Evolutionary conservation across 495 filamentous ascomycete species (phyloP).

Genomic region (Talaromyces trachyspermus): DNA sequence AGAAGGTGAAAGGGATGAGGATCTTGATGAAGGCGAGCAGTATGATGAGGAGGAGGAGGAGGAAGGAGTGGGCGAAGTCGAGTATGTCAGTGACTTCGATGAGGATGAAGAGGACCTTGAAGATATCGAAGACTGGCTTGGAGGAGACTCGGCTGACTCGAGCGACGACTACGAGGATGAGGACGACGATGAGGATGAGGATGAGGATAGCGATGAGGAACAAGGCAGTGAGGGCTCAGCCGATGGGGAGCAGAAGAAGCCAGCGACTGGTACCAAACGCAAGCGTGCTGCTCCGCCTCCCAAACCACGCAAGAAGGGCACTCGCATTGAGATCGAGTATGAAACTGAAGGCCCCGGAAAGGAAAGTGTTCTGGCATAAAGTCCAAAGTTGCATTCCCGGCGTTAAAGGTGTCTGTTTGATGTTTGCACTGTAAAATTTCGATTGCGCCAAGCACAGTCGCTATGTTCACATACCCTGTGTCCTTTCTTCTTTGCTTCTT

Average conservation of each 20-base stretch:
- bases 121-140: slow-evolving; percentile 71
- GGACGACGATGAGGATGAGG: slow-evolving; percentile 41
- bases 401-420: slow-evolving; percentile 21
- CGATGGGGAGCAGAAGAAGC: slow-evolving; percentile 39
- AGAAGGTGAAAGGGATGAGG: slow-evolving; percentile 77
- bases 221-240: slow-evolving; percentile 36
- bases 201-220: slow-evolving; percentile 42
- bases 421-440: too few species aligned
- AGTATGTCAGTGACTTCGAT: slow-evolving; percentile 75
- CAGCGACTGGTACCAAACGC: slow-evolving; percentile 54
- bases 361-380: slow-evolving; percentile 40
- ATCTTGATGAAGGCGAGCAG: slow-evolving; percentile 82
- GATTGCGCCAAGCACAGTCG: too few species aligned
- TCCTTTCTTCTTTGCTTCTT: background rate
- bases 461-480: too few species aligned
- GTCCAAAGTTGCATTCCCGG: slow-evolving; percentile 18
- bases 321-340: slow-evolving; percentile 64
- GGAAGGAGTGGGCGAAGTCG: slow-evolving; percentile 68
- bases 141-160: slow-evolving; percentile 50
- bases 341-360: slow-evolving; percentile 52
- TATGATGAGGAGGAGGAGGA: slow-evolving; percentile 60
- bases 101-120: slow-evolving; percentile 56
- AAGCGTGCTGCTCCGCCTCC: slow-evolving; percentile 53
- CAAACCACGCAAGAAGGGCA: slow-evolving; percentile 61
- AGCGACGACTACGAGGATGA: slow-evolving; percentile 45